Base-by-base conservation (phyloP, 2,329 filamentous ascomycete genomes). In the Neodidymelliopsis sp. region DNA sequence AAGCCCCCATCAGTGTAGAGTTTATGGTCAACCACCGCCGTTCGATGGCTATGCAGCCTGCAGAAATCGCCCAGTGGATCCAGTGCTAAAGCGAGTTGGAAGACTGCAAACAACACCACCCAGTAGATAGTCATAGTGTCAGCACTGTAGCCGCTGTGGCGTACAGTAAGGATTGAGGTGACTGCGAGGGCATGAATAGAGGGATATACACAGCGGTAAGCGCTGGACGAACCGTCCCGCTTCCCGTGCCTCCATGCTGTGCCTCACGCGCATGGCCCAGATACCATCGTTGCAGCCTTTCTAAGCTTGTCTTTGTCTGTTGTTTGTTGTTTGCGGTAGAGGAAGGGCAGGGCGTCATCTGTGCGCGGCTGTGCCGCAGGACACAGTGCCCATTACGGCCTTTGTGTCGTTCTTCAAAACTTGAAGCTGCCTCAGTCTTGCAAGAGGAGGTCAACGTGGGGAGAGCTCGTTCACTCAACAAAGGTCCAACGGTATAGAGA, bases 1-100 rank as follows among this genome's bases (percentile, higher is more conserved):
- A 59, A 19, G 1, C 58, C 58, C 20, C 56, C 55, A 57, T 86
- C 82, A 33, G 85, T 80, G 63, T 81, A 85, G 18, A 86, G 67
- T 51, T 75, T 78, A 34, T 77, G 67, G 63, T 84, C 82, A 31
- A 87, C 75, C 2, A 85, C 72, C 7, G 83, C 74, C 5, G 81
- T 81, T 63, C 84, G 81, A 61, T 86, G 83, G 16, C 79, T 79
- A 63, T 51, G 50, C 3, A 59, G 5, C 12, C 51, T 54, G 39
- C 56, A 62, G 35, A 62, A 62, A 31, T 62, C 43, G 16, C 45
- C 47, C 10, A 60, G 27, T 10, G 57, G 57, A 36, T 59, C 49
- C 6, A 47, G 48, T 22, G 37, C 37, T 31, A 15, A 31, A 10
- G 28, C 8, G 6, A 18, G 6, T 12, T 7, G 23, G 19, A 8